Conservation (phyloP, 2,329 filamentous ascomycete species). For the Cercospora janseana region DNA sequence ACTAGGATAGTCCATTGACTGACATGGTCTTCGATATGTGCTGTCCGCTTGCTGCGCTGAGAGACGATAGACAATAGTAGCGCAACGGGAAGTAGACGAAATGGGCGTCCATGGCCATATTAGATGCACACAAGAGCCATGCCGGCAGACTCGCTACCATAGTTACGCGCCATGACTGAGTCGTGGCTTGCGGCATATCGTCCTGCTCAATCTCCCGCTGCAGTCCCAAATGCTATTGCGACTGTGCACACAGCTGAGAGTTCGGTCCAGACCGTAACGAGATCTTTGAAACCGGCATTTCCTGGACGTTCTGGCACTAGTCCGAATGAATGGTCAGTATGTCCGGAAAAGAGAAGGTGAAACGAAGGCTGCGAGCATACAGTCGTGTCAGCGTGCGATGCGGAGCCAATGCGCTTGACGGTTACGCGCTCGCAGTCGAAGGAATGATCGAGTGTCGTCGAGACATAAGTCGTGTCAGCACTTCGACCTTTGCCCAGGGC, state of each 20-base stretch:
- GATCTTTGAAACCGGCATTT: too few relatives aligned
- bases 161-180: constrained; percentile 8
- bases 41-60: too few relatives aligned
- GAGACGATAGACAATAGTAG: too few relatives aligned
- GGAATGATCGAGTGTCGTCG: background rate
- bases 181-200: background rate
- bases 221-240: background rate
- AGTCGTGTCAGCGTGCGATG: constrained; percentile 5
- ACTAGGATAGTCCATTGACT: background rate
- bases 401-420: constrained; percentile 10
- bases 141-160: background rate
- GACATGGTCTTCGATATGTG: too few relatives aligned
- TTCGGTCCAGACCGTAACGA: too few relatives aligned
- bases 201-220: constrained; percentile 11
- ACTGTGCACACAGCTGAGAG: background rate
- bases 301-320: background rate
- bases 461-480: background rate
- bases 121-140: background rate
- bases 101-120: background rate
- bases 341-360: constrained; percentile 7
- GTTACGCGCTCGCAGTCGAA: constrained; percentile 9
- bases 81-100: too few relatives aligned
- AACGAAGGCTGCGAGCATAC: constrained; percentile 12
- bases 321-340: constrained; percentile 7
- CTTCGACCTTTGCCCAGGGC: background rate